Evolutionary conservation across 2,329 filamentous ascomycete genomes (phyloP).

Genomic region (Aspergillus terreus): DNA sequence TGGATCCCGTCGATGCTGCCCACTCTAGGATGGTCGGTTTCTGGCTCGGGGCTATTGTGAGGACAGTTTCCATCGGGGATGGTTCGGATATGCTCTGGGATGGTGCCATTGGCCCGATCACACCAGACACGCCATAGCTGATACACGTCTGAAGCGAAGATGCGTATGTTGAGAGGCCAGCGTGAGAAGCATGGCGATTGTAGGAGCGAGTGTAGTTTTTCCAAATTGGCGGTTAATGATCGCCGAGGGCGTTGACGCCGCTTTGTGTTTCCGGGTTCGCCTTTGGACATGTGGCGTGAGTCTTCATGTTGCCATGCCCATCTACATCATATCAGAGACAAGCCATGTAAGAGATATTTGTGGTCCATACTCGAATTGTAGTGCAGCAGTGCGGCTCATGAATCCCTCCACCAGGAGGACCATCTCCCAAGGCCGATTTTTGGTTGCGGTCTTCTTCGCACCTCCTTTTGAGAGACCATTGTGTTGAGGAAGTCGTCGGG

Average conservation of each 20-base stretch:
- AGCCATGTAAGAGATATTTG: not conserved
- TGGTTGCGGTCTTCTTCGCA: constrained; percentile 69
- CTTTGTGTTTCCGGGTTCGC: constrained; percentile 44
- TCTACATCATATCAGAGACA: constrained; percentile 43
- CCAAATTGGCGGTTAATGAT: constrained; percentile 65
- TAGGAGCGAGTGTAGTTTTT: constrained; percentile 77
- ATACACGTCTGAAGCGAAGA: constrained; percentile 70
- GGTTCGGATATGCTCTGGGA: constrained; percentile 52
- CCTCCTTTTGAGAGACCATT: constrained; percentile 83
- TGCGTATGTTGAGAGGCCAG: constrained; percentile 79
- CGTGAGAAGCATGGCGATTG: constrained; percentile 72
- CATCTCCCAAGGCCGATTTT: constrained; percentile 86
- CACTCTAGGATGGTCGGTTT: constrained; percentile 19
- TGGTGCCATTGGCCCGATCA: constrained; percentile 44
- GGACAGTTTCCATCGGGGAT: constrained; percentile 47
- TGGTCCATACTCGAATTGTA: constrained; percentile 81
- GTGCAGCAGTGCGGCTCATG: constrained; percentile 75
- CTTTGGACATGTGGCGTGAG: constrained; percentile 69
- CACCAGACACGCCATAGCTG: constrained; percentile 63
- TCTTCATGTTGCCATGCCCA: constrained; percentile 89
- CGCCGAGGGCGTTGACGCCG: constrained; percentile 47
- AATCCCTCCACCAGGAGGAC: constrained; percentile 82
- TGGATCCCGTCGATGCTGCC: constrained; percentile 47
- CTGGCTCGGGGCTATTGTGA: constrained; percentile 1
- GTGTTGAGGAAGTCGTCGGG: constrained; percentile 80